These are phyloP conservation scores for Yarrowia sp. DNA, from an alignment of 805 yeast species.

Conservation along the genomic window DNA sequence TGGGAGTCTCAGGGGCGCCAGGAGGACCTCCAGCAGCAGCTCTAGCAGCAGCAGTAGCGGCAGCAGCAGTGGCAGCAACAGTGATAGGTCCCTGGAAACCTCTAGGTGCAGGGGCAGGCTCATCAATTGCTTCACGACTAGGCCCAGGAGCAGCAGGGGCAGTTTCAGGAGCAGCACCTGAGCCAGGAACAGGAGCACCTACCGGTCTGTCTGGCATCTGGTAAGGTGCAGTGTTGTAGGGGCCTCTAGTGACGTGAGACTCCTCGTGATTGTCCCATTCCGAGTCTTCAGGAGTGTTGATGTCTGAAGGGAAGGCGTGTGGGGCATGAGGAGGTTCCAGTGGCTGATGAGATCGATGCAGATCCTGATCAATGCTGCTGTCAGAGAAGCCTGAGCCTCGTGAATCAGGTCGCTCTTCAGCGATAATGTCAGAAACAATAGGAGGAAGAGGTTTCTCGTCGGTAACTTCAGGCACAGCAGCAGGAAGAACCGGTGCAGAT, in stretches of 20 bases:
- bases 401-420: conserved; percentile 1
- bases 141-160: neutral
- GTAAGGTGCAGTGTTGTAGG: conserved; percentile 26
- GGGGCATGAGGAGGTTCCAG: neutral
- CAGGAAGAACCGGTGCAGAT: neutral
- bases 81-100: conserved; percentile 5
- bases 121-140: neutral
- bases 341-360: neutral
- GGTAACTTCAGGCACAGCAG: neutral
- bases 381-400: neutral
- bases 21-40: conserved; percentile 31
- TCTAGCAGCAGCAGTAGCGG: conserved; percentile 24
- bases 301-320: conserved; percentile 2
- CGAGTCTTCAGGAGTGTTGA: conserved; percentile 20
- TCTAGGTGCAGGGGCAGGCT: neutral
- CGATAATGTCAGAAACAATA: neutral
- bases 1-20: conserved; percentile 26
- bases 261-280: conserved; percentile 7
- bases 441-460: conserved; percentile 4
- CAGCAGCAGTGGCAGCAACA: conserved; percentile 27
- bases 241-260: conserved; percentile 12
- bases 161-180: neutral
- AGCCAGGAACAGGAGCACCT: conserved; percentile 1
- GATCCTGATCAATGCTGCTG: conserved; percentile 4
- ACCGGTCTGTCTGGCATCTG: conserved; percentile 11